Base-by-base conservation (phyloP, 2,329 filamentous ascomycete genomes). In the Samsoniella hepiali region DNA sequence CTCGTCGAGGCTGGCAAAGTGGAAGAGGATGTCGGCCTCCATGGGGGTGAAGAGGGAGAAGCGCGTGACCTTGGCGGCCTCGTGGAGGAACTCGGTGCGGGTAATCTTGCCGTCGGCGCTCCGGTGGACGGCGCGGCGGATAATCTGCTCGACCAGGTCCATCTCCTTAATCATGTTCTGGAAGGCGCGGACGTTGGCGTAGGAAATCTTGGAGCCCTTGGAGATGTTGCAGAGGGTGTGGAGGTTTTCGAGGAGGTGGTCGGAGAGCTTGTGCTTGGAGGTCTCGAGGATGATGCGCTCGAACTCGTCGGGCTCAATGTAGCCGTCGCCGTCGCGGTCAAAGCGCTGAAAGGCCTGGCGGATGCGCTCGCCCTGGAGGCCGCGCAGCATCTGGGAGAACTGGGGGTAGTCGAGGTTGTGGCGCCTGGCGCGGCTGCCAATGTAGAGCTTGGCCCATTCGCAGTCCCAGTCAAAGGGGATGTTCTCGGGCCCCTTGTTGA, bases 1-100 rank as follows among this genome's bases (percentile, higher is more conserved):
- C 70, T 95, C 89, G 73, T 97, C 92, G 62, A 98, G 83, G 66
- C 93, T 91, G 65, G 95, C 95, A 76, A 99, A 99, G 79, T 98
- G 95, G 83, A 99, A 99, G 47, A 99, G 86, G 67, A 99, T 97
- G 73, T 99, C 95, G 47, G 94, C 93, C 78, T 99, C 95, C 93
- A 98, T 97, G 13, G 95, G 95, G 0, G 95, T 98, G 78, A 98
- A 97, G 42, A 96, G 86, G 13, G 93, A 96, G 81, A 97, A 99
- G 67, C 95, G 89, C 31, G 94, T 96, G 72, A 95, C 88, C 67
- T 89, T 89, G 51, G 94, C 89, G 11, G 95, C 94, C 80, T 97
- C 93, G 76, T 97, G 94, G 67, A 98, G 80, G 78, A 99, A 99
- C 72, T 98, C 95, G 50, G 92, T 85, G 59, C 93, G 87, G 5